These are phyloP conservation scores for Cladosporium cucumerinum DNA, from an alignment of 2,329 filamentous ascomycete species.

Conservation along the genomic window DNA sequence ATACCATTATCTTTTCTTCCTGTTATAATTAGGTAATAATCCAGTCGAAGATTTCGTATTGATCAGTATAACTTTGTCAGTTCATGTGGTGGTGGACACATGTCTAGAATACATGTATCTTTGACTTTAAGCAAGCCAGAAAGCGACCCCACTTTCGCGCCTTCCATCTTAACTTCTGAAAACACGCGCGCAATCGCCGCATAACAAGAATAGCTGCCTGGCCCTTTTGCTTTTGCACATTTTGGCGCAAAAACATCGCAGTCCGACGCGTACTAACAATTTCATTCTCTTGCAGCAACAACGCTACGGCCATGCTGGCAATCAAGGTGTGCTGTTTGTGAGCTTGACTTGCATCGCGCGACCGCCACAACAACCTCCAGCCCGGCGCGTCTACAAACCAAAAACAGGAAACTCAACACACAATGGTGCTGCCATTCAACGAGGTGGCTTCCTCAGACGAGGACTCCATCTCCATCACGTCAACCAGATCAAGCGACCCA, in stretches of 20 bases:
- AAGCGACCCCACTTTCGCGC: neutral
- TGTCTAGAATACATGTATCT: neutral
- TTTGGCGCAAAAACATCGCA: neutral
- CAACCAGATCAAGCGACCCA: slow-evolving; percentile 24
- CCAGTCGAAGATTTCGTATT: neutral
- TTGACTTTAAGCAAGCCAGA: neutral
- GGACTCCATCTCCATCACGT: slow-evolving; percentile 30
- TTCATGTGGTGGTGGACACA: neutral
- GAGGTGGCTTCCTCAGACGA: slow-evolving; percentile 23
- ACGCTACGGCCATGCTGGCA: neutral
- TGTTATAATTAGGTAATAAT: slow-evolving; percentile 9
- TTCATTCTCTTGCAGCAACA: neutral
- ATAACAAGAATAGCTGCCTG: neutral
- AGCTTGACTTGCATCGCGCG: neutral
- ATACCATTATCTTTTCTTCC: slow-evolving; percentile 6
- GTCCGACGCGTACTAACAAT: neutral
- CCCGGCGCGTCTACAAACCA: neutral
- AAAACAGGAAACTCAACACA: neutral
- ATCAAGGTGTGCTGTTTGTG: neutral
- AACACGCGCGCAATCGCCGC: neutral
- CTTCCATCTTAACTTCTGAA: neutral
- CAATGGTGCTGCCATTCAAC: slow-evolving; percentile 8
- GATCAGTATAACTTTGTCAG: neutral
- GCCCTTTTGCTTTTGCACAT: neutral
- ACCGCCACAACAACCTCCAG: neutral